Percentiles rank a stretch among this genome's conserved stretches.
These are phyloP conservation scores for Didymella sp. DNA, from an alignment of 2,329 filamentous ascomycete species.

Conservation along the genomic window DNA sequence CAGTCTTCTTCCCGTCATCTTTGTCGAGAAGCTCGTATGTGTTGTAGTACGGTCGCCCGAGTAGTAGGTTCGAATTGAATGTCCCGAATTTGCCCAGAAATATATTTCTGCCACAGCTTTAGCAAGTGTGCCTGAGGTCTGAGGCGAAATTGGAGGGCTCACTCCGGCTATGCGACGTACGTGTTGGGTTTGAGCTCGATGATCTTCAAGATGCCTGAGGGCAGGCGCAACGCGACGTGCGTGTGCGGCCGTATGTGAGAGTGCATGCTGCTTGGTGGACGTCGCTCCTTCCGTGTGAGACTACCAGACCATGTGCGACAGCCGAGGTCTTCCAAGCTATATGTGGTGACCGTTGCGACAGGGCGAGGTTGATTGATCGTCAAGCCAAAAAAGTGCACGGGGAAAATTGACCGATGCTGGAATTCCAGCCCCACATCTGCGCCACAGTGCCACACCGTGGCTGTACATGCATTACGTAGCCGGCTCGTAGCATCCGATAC, in stretches of 20 bases:
- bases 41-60: constrained; percentile 88
- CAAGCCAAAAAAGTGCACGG: background rate
- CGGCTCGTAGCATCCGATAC: constrained; percentile 2
- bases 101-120: constrained; percentile 68
- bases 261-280: constrained; percentile 49
- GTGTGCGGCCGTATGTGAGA: constrained; percentile 58
- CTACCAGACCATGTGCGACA: constrained; percentile 25
- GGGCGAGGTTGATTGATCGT: constrained; percentile 1
- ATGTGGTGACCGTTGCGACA: constrained; percentile 16
- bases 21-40: constrained; percentile 88
- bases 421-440: constrained; percentile 15
- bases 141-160: constrained; percentile 30
- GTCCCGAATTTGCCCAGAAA: constrained; percentile 91
- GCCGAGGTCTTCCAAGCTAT: constrained; percentile 1
- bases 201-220: constrained; percentile 65
- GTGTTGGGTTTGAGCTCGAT: constrained; percentile 67
- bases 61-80: constrained; percentile 86
- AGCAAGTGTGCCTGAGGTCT: background rate
- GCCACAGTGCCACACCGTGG: constrained; percentile 5
- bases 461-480: constrained; percentile 2
- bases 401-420: background rate
- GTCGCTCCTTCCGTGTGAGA: constrained; percentile 1
- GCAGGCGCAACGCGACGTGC: constrained; percentile 62
- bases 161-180: constrained; percentile 60
- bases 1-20: constrained; percentile 66